Base-by-base conservation (phyloP, 257 asterid species). In the Verbena officinalis region DNA sequence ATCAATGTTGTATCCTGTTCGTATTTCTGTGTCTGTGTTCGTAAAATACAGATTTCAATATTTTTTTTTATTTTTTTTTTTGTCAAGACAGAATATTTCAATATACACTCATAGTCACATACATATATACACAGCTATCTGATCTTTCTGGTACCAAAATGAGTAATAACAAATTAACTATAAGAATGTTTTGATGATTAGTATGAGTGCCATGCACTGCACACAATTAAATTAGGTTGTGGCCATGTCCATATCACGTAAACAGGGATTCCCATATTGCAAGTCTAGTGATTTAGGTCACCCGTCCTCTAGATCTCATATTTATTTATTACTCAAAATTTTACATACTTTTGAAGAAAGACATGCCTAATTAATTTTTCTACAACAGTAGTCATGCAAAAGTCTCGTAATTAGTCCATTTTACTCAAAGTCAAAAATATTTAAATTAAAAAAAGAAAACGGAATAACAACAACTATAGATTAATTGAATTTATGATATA, bases 281-380 rank as follows among this genome's bases (percentile, higher is more conserved):
- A 33, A 63, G 38, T 44, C 49, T 56, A 44, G 59, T 56, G 73
- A 67, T 67, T 68, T 69, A 69, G 74, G 74, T 69, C 48, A 69
- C 68, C 74, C 30, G 56, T 43, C 74, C 55, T 59, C 63, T 6
- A 21, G 9, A 21, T 57, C n/a, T n/a, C n/a, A 10, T 46, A 22
- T n/a, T 31, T 33, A 46, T 21, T 22, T 27, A 38, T 23, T 14
- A 36, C 16, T 8, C 12, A 46, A 43, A 55, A 2, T 66, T 43
- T 19, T 14, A 44, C 39, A 45, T 50, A n/a, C 36, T 48, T 39
- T 36, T 14, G 33, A 7, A 63, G 6, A 3, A 46, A 13, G 51
- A 69, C 51, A 50, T 67, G 51, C 63, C 72, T 27, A 27, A 27
- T n/a, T n/a, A 45, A 67, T 19, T 12, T 19, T 12, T 59, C 12